Evolutionary conservation across 306 rosid species (phyloP), one percentile per base, ranked within the genome.

Genomic region (Quercus rubra): DNA sequence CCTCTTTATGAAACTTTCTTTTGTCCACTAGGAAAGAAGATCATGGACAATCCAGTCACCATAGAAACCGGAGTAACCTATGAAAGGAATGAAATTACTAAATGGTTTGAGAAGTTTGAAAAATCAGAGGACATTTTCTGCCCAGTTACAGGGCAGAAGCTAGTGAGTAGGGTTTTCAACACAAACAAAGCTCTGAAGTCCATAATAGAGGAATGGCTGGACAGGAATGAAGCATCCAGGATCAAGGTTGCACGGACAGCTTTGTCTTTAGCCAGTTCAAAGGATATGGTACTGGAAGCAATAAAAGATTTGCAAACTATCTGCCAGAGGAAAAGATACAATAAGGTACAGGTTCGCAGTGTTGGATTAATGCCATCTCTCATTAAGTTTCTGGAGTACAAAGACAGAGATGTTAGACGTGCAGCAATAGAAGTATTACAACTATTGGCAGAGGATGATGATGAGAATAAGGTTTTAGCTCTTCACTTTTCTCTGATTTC

Each of bases 41-140:
- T 85, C 62, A 85, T 88, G 87, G 82, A 83, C 23, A 89, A 88
- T n/a, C 91, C 91, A 1, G 89, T 88, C 64, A 88, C 87, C 80
- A 75, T 83, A 51, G 77, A 72, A 63, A 77, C 76, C 17, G 91
- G 91, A 72, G 80, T 75, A 20, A 83, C 91, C 1, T 88, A 74
- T 33, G 91, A 88, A 75, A 80, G 76, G 76, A 57, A 70, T 64
- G 91, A 81, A 76, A 88, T 88, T 38, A 18, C 8, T 15, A 71
- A 82, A 73, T 88, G 87, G 91, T 80, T 88, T 70, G 76, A 78
- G 61, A 71, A 80, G 64, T 63, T 67, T 25, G 23, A 56, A 33
- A 57, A 41, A 51, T 75, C 71, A 0, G 89, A 77, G 43, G 81
- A 85, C 19, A 46, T 80, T 54, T 23, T 55, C 63, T 85, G 88